Percentiles rank a stretch among this genome's conserved stretches.
These are phyloP conservation scores for Tetrapisispora fleetii DNA, from an alignment of 805 yeast genomes.

Conservation along the genomic window DNA sequence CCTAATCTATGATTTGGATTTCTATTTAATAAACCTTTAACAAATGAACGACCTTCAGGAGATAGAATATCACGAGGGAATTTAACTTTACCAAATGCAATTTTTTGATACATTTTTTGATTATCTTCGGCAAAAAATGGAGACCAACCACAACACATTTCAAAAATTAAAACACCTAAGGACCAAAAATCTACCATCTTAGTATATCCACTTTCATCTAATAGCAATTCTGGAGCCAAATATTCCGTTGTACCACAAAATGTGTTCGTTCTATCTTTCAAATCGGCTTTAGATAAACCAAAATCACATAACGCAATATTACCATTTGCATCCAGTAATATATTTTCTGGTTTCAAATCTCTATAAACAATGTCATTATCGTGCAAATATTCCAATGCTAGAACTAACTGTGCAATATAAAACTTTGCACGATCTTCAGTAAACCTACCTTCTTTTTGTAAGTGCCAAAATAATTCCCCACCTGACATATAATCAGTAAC, in stretches of 20 bases:
- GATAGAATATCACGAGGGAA: slow-evolving; percentile 94
- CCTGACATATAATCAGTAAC: slow-evolving; percentile 98
- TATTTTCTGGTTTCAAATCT: slow-evolving; percentile 95
- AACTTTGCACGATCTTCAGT: slow-evolving; percentile 90
- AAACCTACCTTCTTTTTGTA: slow-evolving; percentile 93
- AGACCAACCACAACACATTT: slow-evolving; percentile 99
- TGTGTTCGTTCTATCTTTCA: slow-evolving; percentile 85
- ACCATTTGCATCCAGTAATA: slow-evolving; percentile 89
- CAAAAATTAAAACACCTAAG: slow-evolving; percentile 89
- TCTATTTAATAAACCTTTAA: slow-evolving; percentile 87
- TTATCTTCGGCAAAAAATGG: slow-evolving; percentile 97
- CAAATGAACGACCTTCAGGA: slow-evolving; percentile 89
- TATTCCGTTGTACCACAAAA: slow-evolving; percentile 98
- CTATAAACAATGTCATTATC: slow-evolving; percentile 94
- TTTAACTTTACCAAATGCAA: slow-evolving; percentile 95
- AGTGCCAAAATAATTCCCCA: slow-evolving; percentile 93
- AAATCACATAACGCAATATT: slow-evolving; percentile 96
- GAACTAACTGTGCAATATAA: slow-evolving; percentile 89
- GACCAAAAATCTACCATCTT: slow-evolving; percentile 99
- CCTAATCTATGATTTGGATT: slow-evolving; percentile 95
- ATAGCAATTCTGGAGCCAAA: slow-evolving; percentile 89
- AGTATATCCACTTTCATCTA: slow-evolving; percentile 94
- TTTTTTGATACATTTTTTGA: slow-evolving; percentile 97
- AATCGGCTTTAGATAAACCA: slow-evolving; percentile 89
- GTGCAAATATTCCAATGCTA: slow-evolving; percentile 90